phyloP scores from a whole-genome alignment of 2,329 filamentous ascomycete genomes.

The Mycosphaerella sp. region DNA sequence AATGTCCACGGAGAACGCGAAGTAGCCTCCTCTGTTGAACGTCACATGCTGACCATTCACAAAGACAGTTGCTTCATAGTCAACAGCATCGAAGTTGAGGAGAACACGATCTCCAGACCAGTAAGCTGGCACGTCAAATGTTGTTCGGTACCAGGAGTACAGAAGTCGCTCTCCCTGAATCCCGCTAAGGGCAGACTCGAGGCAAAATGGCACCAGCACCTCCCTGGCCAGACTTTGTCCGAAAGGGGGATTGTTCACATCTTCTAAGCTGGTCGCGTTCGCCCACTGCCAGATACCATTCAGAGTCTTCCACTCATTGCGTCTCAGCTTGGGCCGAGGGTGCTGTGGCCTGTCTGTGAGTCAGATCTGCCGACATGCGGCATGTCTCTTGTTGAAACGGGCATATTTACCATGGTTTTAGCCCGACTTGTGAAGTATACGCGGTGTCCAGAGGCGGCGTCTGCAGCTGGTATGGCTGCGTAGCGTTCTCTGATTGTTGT shows the following conservation, averaged over 20 bases:
- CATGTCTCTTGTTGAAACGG: neutral
- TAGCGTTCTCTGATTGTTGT: conserved; percentile 1
- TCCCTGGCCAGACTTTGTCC: conserved; percentile 39
- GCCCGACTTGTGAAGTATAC: conserved; percentile 48
- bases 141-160: conserved; percentile 40
- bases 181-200: conserved; percentile 51
- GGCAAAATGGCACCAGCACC: conserved; percentile 49
- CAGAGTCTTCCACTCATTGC: conserved; percentile 49
- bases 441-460: conserved; percentile 43
- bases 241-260: conserved; percentile 42
- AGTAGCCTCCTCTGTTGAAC: conserved; percentile 54
- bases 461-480: conserved; percentile 35
- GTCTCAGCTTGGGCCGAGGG: conserved; percentile 50
- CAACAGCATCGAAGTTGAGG: conserved; percentile 56
- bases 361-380: neutral
- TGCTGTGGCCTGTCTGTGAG: conserved; percentile 37
- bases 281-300: conserved; percentile 53
- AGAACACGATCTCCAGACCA: conserved; percentile 47
- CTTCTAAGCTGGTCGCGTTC: conserved; percentile 38
- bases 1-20: conserved; percentile 52
- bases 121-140: conserved; percentile 45
- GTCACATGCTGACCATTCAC: conserved; percentile 49
- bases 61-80: conserved; percentile 56
- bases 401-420: conserved; percentile 38
- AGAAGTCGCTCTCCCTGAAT: conserved; percentile 26